Base-by-base conservation (phyloP, 2,329 filamentous ascomycete species). In the Beauveria caledonica region DNA sequence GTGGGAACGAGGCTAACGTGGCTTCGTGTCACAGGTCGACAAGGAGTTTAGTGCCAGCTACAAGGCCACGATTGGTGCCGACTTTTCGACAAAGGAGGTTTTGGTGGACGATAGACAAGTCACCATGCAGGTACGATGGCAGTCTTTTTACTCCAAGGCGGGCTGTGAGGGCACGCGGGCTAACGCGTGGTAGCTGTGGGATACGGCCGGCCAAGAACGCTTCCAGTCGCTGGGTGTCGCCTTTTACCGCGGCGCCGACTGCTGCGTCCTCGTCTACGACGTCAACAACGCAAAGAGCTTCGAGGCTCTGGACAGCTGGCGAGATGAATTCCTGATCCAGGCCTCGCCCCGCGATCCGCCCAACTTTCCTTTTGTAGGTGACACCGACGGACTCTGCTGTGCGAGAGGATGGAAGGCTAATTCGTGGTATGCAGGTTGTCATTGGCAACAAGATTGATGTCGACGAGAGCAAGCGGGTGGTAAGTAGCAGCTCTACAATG, bases 1-100 rank as follows among this genome's bases (percentile, higher is more conserved):
- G 19, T 3, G 17, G 40, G 29, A n/a, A 40, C 6, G 40, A 52
- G 17, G 40, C 56, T 62, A 62, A 61, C 52, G 23, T 21, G 19
- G 11, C 11, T 6, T 10, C 23, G 60, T n/a, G 40, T 36, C 62
- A 67, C 67, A 97, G 93, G 93, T 99, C 84, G 99, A 99, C 83
- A 99, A 99, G 81, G 97, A 99, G 76, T 99, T 99, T 81, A 97
- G 92, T 74, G 93, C 92, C 67, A 97, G 92, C 80, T 99, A 99
- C 86, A 99, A 99, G 80, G 94, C 94, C 62, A 99, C 94, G 50
- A 99, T 99, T 74, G 94, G 94, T 67, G 94, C 94, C 74, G 94
- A 99, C 76, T 99, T 99, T 77, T 82, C 99, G 63, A 99, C 94
- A 60, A 95, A 96, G 75, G 94, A 99, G 79, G 94, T 99, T 45